Evolutionary conservation across 352 stramenopile species (phyloP).

Genomic region (Phytopythium cucurbitacearum): DNA sequence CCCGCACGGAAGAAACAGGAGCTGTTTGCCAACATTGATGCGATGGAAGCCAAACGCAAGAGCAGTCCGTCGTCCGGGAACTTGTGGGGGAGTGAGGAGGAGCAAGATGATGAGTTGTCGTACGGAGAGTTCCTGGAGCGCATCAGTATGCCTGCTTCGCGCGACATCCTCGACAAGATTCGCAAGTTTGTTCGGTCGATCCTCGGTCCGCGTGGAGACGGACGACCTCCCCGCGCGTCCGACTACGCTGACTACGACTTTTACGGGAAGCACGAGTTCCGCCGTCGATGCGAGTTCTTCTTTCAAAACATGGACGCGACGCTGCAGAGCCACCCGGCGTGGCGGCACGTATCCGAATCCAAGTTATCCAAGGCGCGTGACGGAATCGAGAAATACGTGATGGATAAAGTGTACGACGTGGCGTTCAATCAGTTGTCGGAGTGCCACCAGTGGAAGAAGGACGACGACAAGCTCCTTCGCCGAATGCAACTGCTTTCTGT

Average conservation of each 20-base stretch:
- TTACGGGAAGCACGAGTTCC: conserved; percentile 70
- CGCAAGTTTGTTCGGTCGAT: conserved; percentile 76
- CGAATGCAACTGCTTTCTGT: conserved; percentile 85
- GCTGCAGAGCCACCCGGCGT: conserved; percentile 48
- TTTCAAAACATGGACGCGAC: conserved; percentile 70
- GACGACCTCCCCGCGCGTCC: conserved; percentile 48
- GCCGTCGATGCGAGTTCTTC: conserved; percentile 59
- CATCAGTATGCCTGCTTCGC: conserved; percentile 62
- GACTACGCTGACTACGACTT: conserved; percentile 84
- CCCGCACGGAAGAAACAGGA: conserved; percentile 18
- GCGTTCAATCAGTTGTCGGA: conserved; percentile 69
- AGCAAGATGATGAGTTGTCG: conserved; percentile 43
- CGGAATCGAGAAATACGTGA: conserved; percentile 90
- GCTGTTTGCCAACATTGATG: conserved; percentile 59
- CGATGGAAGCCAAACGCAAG: conserved; percentile 20
- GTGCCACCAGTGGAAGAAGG: conserved; percentile 60
- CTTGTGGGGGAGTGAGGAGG: conserved; percentile 15
- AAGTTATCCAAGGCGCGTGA: conserved; percentile 68
- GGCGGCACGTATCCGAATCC: conserved; percentile 57
- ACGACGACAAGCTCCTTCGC: conserved; percentile 65
- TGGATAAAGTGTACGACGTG: conserved; percentile 84
- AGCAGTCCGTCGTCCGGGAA: conserved; percentile 12
- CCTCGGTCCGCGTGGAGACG: conserved; percentile 70
- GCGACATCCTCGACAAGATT: conserved; percentile 70
- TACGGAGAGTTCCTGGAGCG: conserved; percentile 79